Conservation (phyloP, 2,329 filamentous ascomycete genomes). For the Nemania diffusa region DNA sequence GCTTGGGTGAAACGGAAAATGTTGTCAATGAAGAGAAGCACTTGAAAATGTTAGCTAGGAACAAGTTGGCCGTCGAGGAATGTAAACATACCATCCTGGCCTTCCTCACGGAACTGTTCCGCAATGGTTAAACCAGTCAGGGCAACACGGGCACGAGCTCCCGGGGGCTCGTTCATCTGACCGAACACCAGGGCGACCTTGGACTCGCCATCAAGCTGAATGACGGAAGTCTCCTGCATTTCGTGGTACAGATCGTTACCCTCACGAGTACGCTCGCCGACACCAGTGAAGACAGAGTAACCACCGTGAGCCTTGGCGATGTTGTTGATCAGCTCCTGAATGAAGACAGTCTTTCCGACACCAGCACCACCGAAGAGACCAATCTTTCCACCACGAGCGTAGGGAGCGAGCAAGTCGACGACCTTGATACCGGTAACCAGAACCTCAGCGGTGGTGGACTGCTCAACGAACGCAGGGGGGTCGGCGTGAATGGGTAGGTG, state of each 20-base stretch:
- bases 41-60: constrained; percentile 59
- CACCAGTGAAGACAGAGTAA: constrained; percentile 99
- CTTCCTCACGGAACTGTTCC: constrained; percentile 84
- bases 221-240: constrained; percentile 99
- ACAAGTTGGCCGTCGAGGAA: not conserved
- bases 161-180: constrained; percentile 99
- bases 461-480: constrained; percentile 89
- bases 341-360: constrained; percentile 99
- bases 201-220: constrained; percentile 98
- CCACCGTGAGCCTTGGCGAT: constrained; percentile 99
- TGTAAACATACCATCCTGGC: constrained; percentile 79
- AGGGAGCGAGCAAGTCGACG: constrained; percentile 97
- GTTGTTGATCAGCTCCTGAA: constrained; percentile 99
- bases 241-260: constrained; percentile 99
- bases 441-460: constrained; percentile 96
- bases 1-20: constrained; percentile 99
- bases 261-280: constrained; percentile 99
- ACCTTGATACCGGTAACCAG: constrained; percentile 99
- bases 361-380: constrained; percentile 99
- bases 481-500: constrained; percentile 92
- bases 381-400: constrained; percentile 99
- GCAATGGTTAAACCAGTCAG: constrained; percentile 83
- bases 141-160: constrained; percentile 99
- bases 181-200: constrained; percentile 99
- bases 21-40: constrained; percentile 99